Evolutionary conservation across 1,139 yeast genomes (phyloP).

Genomic region (Debaryomycetaceae sp.): DNA sequence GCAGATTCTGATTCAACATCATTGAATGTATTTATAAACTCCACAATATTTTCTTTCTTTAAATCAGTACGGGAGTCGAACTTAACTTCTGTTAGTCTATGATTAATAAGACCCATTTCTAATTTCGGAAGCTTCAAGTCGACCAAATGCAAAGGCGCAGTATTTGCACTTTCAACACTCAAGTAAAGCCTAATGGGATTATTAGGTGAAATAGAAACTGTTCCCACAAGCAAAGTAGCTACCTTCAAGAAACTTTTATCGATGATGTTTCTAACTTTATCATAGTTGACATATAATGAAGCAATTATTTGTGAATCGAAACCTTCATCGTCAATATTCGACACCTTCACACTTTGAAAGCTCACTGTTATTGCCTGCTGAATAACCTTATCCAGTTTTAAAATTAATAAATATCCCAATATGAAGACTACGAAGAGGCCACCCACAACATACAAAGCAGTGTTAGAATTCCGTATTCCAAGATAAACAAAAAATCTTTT

Average conservation of each 20-base stretch:
- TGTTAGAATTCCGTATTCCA: constrained; percentile 14
- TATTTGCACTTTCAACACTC: constrained; percentile 15
- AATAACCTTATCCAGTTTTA: constrained; percentile 13
- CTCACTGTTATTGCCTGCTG: constrained; percentile 18
- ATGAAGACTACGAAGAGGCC: constrained; percentile 13
- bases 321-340: constrained; percentile 22
- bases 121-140: constrained; percentile 26
- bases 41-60: constrained; percentile 17
- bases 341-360: constrained; percentile 16
- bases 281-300: constrained; percentile 22
- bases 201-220: constrained; percentile 20
- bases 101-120: constrained; percentile 18
- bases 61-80: constrained; percentile 21
- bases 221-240: constrained; percentile 21
- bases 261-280: constrained; percentile 16
- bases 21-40: constrained; percentile 17
- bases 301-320: constrained; percentile 23
- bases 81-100: constrained; percentile 22
- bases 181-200: constrained; percentile 20
- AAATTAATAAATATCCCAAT: constrained; percentile 15
- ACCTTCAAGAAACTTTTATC: constrained; percentile 19
- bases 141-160: constrained; percentile 19
- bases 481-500: constrained; percentile 1
- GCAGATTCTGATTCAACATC: constrained; percentile 12
- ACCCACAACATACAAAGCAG: constrained; percentile 12